Percentiles rank a stretch among this genome's conserved stretches.
These are phyloP conservation scores for Pilaira anomala DNA, from an alignment of 192 early-diverging fungal species.

Conservation along the genomic window DNA sequence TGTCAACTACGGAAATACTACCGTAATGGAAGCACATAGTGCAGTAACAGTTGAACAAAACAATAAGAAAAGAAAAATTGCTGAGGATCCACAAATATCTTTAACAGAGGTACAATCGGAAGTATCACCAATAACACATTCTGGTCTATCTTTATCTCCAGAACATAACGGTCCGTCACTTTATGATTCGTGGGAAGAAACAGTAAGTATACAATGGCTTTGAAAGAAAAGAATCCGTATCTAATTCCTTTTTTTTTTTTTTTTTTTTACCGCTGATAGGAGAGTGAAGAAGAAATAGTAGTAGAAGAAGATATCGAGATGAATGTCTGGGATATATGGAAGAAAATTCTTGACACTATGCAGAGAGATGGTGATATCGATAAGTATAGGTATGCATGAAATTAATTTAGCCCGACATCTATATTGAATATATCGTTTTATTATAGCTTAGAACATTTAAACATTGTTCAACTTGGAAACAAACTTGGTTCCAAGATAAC, in stretches of 20 bases:
- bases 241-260: conserved; percentile 5
- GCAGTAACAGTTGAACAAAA: conserved; percentile 8
- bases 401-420: conserved; percentile 4
- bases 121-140: conserved; percentile 9
- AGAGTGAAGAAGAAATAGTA: conserved; percentile 9
- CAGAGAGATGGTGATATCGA: conserved; percentile 7
- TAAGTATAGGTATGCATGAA: conserved; percentile 9
- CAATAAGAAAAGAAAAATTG: conserved; percentile 4
- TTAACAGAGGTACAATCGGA: conserved; percentile 9
- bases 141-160: conserved; percentile 7
- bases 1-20: conserved; percentile 6
- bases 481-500: conserved; percentile 5
- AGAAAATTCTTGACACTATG: conserved; percentile 9
- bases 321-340: conserved; percentile 9
- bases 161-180: conserved; percentile 3
- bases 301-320: conserved; percentile 9
- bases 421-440: conserved; percentile 9
- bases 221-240: conserved; percentile 10
- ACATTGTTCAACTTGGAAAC: conserved; percentile 4
- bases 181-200: conserved; percentile 8
- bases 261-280: conserved; percentile 7
- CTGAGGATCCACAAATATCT: conserved; percentile 7
- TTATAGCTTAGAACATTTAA: neutral
- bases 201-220: conserved; percentile 9
- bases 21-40: conserved; percentile 6